These are phyloP conservation scores for Crucibulum laeve DNA, from an alignment of 768 basidiomycete genomes.

Conservation along the genomic window DNA sequence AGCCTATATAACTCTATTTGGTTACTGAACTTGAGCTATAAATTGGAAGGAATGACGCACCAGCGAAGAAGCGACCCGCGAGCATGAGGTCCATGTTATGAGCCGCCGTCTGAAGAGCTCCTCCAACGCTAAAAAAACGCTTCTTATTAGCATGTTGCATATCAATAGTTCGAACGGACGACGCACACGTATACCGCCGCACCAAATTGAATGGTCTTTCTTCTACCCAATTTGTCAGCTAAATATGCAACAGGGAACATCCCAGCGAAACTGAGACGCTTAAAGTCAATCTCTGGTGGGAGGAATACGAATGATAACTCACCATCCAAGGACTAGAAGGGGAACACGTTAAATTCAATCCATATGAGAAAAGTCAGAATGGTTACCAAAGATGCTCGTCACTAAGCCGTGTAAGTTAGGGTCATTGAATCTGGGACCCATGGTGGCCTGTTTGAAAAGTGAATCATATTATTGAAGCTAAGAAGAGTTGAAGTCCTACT, in stretches of 20 bases:
- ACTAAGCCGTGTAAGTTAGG: conserved; percentile 33
- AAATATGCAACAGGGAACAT: conserved; percentile 39
- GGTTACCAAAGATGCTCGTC: conserved; percentile 35
- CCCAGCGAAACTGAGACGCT: conserved; percentile 31
- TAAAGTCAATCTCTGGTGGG: not conserved
- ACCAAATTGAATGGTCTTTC: conserved; percentile 35
- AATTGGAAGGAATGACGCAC: conserved; percentile 11
- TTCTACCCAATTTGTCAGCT: conserved; percentile 32
- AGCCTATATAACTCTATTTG: conserved; percentile 15
- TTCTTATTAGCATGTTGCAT: not conserved
- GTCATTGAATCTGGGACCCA: conserved; percentile 30
- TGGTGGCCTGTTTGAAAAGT: conserved; percentile 17
- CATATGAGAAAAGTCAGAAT: not conserved
- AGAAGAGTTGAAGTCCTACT: conserved; percentile 12
- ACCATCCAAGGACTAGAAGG: conserved; percentile 33
- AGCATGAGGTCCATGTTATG: conserved; percentile 44
- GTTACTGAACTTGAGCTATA: not conserved
- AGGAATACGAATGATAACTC: not conserved
- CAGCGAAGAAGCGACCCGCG: conserved; percentile 47
- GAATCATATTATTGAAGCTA: not conserved
- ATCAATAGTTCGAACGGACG: not conserved
- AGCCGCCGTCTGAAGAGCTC: conserved; percentile 42
- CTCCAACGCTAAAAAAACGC: conserved; percentile 28
- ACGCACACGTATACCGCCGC: conserved; percentile 33
- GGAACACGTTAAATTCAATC: not conserved